A percentile compares a stretch with the other conserved stretches of the same genome.
Conservation (phyloP, 208 protist genomes). For the Trypanosomatidae sp. region DNA sequence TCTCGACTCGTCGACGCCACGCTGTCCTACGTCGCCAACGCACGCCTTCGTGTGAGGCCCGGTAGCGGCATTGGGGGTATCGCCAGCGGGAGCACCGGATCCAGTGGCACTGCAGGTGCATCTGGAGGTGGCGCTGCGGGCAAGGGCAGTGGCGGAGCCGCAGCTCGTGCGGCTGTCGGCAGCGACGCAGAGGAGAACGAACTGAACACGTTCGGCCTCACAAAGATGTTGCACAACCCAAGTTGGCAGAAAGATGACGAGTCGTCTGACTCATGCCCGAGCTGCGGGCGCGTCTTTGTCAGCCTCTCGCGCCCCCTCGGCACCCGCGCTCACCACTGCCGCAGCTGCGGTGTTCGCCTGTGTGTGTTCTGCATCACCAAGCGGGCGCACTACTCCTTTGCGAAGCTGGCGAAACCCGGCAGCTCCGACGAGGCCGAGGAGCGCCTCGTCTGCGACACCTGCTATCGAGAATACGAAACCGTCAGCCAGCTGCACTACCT, state of each 20-base stretch:
- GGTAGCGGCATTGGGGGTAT: neutral
- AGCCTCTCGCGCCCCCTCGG: slow-evolving; percentile 30
- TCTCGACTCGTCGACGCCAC: slow-evolving; percentile 27
- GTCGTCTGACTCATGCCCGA: slow-evolving; percentile 34
- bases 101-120: neutral
- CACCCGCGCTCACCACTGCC: slow-evolving; percentile 60
- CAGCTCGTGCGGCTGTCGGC: neutral
- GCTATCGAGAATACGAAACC: slow-evolving; percentile 48
- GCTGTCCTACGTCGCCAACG: slow-evolving; percentile 29
- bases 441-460: slow-evolving; percentile 58
- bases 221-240: slow-evolving; percentile 47
- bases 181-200: slow-evolving; percentile 31
- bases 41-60: slow-evolving; percentile 18
- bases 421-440: slow-evolving; percentile 43
- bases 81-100: neutral
- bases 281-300: slow-evolving; percentile 39
- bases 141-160: neutral
- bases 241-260: slow-evolving; percentile 68
- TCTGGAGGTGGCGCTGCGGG: neutral
- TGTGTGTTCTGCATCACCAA: slow-evolving; percentile 59
- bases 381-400: slow-evolving; percentile 62
- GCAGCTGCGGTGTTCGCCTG: slow-evolving; percentile 64
- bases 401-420: slow-evolving; percentile 65
- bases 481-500: slow-evolving; percentile 63
- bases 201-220: slow-evolving; percentile 34